These are phyloP conservation scores for Xylariaceae sp. DNA, from an alignment of 2,329 filamentous ascomycete species.

Conservation along the genomic window DNA sequence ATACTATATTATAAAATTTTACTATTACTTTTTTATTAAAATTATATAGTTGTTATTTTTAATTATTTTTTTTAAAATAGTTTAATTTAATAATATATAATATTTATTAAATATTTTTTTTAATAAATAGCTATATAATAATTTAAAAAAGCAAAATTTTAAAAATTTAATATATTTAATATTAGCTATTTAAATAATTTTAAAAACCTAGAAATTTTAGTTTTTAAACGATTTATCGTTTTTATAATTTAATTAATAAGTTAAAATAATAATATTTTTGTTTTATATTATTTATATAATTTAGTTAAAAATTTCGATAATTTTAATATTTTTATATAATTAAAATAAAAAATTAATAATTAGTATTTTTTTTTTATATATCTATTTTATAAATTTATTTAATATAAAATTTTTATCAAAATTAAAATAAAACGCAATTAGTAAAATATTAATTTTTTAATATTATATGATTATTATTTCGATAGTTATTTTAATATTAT, in stretches of 20 bases:
- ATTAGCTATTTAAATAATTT: neutral
- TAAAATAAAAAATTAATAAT: neutral
- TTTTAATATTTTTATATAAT: neutral
- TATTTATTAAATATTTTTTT: neutral
- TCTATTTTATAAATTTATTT: neutral
- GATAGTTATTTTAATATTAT: neutral
- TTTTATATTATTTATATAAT: neutral
- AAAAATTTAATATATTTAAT: neutral
- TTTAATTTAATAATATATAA: neutral
- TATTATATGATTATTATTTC: neutral
- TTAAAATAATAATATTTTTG: neutral
- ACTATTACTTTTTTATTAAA: neutral
- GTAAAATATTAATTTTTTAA: neutral
- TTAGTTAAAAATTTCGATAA: neutral
- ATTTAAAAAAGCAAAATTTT: neutral
- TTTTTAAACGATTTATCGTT: neutral
- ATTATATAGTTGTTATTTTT: neutral
- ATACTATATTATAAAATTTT: neutral
- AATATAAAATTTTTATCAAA: neutral
- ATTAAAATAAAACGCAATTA: neutral
- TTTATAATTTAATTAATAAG: neutral
- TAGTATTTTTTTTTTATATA: neutral
- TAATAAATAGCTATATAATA: neutral
- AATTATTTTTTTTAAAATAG: neutral
- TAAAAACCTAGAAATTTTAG: neutral